Conservation (phyloP, 139 green algal genomes). For the Haematococcus sp. region DNA sequence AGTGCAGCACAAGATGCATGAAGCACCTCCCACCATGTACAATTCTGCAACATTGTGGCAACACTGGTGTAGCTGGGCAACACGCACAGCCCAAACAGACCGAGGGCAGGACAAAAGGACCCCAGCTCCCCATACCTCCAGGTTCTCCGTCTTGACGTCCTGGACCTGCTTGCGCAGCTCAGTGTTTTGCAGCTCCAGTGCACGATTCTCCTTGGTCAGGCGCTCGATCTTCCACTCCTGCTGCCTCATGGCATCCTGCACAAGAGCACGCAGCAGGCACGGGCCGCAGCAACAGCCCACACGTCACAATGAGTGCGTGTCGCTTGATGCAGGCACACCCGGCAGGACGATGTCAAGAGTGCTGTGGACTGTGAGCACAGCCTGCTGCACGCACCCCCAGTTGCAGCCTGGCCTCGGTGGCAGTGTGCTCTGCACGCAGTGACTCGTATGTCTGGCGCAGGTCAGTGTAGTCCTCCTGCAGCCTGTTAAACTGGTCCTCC, state of each 20-base stretch:
- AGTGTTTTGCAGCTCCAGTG: conserved; percentile 50
- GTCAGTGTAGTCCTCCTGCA: conserved; percentile 29
- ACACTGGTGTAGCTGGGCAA: neutral
- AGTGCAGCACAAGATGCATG: neutral
- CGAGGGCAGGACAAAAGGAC: too few relatives aligned
- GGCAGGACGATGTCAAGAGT: too few relatives aligned
- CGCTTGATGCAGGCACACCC: too few relatives aligned
- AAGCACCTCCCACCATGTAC: too few relatives aligned
- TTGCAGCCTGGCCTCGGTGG: conserved; percentile 9
- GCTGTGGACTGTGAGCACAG: too few relatives aligned
- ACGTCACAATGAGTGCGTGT: too few relatives aligned
- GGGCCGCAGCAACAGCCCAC: neutral
- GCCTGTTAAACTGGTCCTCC: conserved; percentile 16
- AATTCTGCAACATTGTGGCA: neutral
- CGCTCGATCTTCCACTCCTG: conserved; percentile 64
- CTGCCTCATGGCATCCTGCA: conserved; percentile 49
- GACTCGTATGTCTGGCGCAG: conserved; percentile 20
- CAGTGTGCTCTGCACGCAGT: conserved; percentile 8
- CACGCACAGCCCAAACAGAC: neutral
- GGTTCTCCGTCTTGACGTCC: conserved; percentile 54
- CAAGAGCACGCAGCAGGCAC: neutral
- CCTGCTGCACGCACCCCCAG: neutral
- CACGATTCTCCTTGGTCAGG: conserved; percentile 49
- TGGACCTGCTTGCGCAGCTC: conserved; percentile 46
- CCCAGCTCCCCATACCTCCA: conserved; percentile 38